phyloP scores from a whole-genome alignment of 1,139 yeast genomes.

The Suhomyces choctaworum region DNA sequence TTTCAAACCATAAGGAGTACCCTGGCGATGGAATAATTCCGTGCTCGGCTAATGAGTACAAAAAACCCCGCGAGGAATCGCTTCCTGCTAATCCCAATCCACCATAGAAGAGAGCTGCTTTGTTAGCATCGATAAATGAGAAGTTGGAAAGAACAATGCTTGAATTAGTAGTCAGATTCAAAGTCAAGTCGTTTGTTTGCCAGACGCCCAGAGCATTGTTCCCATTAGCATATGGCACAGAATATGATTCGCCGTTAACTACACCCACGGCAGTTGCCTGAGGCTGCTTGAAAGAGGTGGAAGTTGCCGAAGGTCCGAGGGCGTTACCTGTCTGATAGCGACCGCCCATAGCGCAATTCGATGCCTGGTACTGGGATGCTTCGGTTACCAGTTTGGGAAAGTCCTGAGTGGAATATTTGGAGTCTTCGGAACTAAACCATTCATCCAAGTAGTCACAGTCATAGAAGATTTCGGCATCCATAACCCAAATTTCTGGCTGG shows the following conservation, averaged over 20 bases:
- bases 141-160: conserved; percentile 22
- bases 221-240: conserved; percentile 31
- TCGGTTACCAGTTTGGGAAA: conserved; percentile 23
- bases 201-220: conserved; percentile 29
- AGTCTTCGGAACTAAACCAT: conserved; percentile 23
- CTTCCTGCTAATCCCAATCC: conserved; percentile 57
- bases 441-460: conserved; percentile 24
- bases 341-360: conserved; percentile 32
- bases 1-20: conserved; percentile 55
- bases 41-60: conserved; percentile 32
- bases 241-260: conserved; percentile 17
- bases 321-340: conserved; percentile 15
- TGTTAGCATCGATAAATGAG: conserved; percentile 30
- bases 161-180: conserved; percentile 5
- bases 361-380: conserved; percentile 23
- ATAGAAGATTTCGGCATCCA: conserved; percentile 27
- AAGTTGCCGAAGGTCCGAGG: conserved; percentile 1
- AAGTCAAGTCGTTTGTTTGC: conserved; percentile 6
- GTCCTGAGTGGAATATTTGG: conserved; percentile 4
- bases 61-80: conserved; percentile 41
- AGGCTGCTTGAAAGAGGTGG: conserved; percentile 8
- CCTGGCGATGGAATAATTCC: conserved; percentile 47
- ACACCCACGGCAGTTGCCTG: conserved; percentile 10
- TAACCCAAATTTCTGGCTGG: conserved; percentile 42
- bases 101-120: conserved; percentile 29